A percentile compares a stretch with the other conserved stretches of the same genome.
Evolutionary conservation across 2,329 filamentous ascomycete species (phyloP).

Genomic region (Cordyceps fumosorosea): DNA sequence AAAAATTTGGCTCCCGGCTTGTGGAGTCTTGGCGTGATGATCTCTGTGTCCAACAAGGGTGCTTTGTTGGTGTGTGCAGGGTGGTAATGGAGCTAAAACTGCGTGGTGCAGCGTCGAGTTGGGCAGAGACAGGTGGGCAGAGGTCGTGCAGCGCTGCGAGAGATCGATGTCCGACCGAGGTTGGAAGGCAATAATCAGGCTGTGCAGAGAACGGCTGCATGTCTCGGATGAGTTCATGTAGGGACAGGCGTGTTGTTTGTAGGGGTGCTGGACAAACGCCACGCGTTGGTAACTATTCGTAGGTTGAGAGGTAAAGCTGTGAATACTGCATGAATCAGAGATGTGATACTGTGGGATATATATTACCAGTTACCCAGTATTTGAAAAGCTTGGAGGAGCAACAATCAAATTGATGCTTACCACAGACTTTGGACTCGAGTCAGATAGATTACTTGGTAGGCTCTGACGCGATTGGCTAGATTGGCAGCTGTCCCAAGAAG

Average conservation of each 20-base stretch:
- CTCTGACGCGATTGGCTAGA: too few relatives aligned
- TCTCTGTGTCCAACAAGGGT: background rate
- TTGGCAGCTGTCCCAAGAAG: too few relatives aligned
- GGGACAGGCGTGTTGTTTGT: background rate
- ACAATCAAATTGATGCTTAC: too few relatives aligned
- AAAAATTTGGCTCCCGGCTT: background rate
- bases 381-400: too few relatives aligned
- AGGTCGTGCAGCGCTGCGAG: background rate
- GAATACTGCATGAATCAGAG: background rate
- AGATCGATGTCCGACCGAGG: background rate
- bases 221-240: constrained; percentile 3
- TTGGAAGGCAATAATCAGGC: background rate
- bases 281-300: background rate
- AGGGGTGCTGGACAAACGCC: background rate
- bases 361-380: too few relatives aligned
- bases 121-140: background rate
- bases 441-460: too few relatives aligned
- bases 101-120: background rate
- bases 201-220: background rate
- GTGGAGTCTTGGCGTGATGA: constrained; percentile 1
- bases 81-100: constrained; percentile 1
- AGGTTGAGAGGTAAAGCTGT: background rate
- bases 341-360: too few relatives aligned
- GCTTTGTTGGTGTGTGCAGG: background rate
- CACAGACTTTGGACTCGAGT: too few relatives aligned